Evolutionary conservation across 1,284 basidiomycete genomes (phyloP), one percentile per base, ranked within the genome.

Genomic region (Boletus semigastroideus): DNA sequence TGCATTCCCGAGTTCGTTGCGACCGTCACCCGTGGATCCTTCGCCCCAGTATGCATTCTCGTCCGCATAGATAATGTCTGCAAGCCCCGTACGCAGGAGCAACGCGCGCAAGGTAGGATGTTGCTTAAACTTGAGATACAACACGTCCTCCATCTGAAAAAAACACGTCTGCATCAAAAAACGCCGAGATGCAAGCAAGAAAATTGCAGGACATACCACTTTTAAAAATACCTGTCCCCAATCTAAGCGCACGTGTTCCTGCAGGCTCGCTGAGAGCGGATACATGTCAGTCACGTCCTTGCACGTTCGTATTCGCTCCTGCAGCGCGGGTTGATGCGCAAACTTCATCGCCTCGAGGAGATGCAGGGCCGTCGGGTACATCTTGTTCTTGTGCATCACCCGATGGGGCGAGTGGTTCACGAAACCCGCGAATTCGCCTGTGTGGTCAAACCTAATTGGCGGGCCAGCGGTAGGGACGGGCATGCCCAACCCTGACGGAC

Each of bases 301-400:
- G 51, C 74, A 75, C 5, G 53, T 57, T 20, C 83, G 71, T 52
- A 89, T 82, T 27, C 59, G 57, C 49, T 84, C 78, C 5, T 81
- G 80, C 22, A 85, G 57, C 1, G 79, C 77, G 0, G 77, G 75
- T 7, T 70, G 67, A 31, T 70, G 64, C 0, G 71, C 70, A 62
- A 83, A 89, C 62, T 86, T 86, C 56, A 85, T 69, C 10, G 86
- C 85, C 66, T 89, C 85, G 39, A 81, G 74, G 14, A 89, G 71
- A 59, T 89, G 87, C 54, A 80, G 66, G 4, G 83, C 86, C 3
- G 79, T 84, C 7, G 84, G 83, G 55, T 83, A 89, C 39, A 69
- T 67, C 46, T 72, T 72, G 31, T 77, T 72, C 41, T 72, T 62
- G 62, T 79, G 82, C 44, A 79, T 56, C 19, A 89, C 76, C 3